Conservation (phyloP, 352 stramenopile species). For the Phytophthora pseudosyringae region DNA sequence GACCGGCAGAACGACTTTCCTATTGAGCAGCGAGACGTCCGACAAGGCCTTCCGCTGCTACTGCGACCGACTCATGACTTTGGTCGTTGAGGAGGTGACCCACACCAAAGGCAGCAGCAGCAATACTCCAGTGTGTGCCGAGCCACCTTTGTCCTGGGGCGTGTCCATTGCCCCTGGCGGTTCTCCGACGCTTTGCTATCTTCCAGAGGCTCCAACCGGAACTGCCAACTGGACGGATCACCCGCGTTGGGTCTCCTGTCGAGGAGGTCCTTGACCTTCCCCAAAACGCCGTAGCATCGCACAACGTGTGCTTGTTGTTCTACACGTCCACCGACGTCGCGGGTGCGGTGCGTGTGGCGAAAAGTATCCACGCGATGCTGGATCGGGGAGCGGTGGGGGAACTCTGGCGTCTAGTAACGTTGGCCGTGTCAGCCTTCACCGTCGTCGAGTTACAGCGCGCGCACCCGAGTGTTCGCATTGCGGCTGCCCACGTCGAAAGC, state of each 20-base stretch:
- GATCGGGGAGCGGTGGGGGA: conserved; percentile 27
- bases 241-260: conserved; percentile 4
- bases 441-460: conserved; percentile 27
- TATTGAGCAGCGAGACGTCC: too few relatives aligned
- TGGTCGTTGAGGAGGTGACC: too few relatives aligned
- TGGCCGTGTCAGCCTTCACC: conserved; percentile 24
- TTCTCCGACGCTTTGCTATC: conserved; percentile 30
- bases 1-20: conserved; percentile 21
- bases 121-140: too few relatives aligned
- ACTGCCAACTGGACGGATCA: conserved; percentile 29
- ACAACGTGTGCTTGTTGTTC: conserved; percentile 33
- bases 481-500: conserved; percentile 27
- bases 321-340: conserved; percentile 23
- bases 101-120: too few relatives aligned
- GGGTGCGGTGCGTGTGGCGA: conserved; percentile 14
- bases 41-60: too few relatives aligned
- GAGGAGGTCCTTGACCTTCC: conserved; percentile 22
- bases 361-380: conserved; percentile 25
- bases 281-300: background rate
- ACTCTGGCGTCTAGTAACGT: conserved; percentile 29
- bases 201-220: conserved; percentile 42
- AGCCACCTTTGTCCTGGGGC: too few relatives aligned
- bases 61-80: too few relatives aligned
- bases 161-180: conserved; percentile 22
- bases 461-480: conserved; percentile 29